phyloP scores from a whole-genome alignment of 2,329 filamentous ascomycete genomes.

The Phialophora chinensis region DNA sequence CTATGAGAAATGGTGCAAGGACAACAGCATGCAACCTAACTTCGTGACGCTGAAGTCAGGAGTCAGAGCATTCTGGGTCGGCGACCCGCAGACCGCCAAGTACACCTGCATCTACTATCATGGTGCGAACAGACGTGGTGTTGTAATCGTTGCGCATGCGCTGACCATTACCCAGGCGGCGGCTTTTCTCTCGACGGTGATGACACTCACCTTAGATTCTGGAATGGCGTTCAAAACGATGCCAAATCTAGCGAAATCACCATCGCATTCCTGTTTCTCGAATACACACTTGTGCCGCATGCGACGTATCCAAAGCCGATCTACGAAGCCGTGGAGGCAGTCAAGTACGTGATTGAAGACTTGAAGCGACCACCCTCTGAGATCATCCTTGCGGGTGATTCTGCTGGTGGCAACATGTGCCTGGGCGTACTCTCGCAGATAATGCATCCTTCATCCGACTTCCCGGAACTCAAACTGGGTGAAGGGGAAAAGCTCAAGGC shows the following conservation, averaged over 20 bases:
- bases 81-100: conserved; percentile 35
- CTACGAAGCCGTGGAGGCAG: conserved; percentile 48
- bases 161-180: conserved; percentile 30
- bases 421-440: conserved; percentile 36
- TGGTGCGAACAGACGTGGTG: conserved; percentile 21
- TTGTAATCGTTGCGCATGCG: background rate
- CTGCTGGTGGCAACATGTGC: conserved; percentile 52
- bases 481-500: conserved; percentile 50
- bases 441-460: conserved; percentile 60
- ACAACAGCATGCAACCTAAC: conserved; percentile 25
- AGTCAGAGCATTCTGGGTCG: conserved; percentile 39
- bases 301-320: conserved; percentile 54
- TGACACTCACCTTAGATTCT: conserved; percentile 37
- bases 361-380: conserved; percentile 44
- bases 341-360: conserved; percentile 49
- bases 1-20: conserved; percentile 35
- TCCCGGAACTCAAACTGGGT: conserved; percentile 43
- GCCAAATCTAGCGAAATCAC: conserved; percentile 48
- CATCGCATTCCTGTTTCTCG: conserved; percentile 59
- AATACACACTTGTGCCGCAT: conserved; percentile 62
- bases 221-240: conserved; percentile 30
- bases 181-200: conserved; percentile 38
- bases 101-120: conserved; percentile 39
- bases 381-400: conserved; percentile 53
- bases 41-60: conserved; percentile 36